These are phyloP conservation scores for Kingdonia uniflora DNA, from an alignment of 164 flowering plant genomes.

Conservation along the genomic window DNA sequence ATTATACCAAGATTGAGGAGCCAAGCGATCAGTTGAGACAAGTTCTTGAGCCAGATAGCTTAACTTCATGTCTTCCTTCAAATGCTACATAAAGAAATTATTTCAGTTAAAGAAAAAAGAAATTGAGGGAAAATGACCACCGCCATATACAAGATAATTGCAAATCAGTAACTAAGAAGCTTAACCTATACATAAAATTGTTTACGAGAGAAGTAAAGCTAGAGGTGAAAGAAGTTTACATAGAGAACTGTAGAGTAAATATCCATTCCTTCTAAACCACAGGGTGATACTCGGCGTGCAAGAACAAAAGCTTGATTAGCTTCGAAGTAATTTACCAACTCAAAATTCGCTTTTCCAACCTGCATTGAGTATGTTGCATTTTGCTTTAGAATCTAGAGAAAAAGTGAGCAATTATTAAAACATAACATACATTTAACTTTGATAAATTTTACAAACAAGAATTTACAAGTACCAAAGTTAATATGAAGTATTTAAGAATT, in stretches of 20 bases:
- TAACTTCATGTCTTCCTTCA: slow-evolving; percentile 96
- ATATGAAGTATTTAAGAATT: too few relatives aligned
- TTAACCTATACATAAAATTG: background rate
- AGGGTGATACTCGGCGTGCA: slow-evolving; percentile 75
- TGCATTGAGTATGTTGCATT: slow-evolving; percentile 15
- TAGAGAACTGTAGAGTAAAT: slow-evolving; percentile 86
- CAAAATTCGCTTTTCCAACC: slow-evolving; percentile 65
- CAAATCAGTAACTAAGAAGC: background rate
- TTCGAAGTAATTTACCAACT: slow-evolving; percentile 55
- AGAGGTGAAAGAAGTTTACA: slow-evolving; percentile 38
- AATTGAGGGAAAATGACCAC: too few relatives aligned
- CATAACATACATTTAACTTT: too few relatives aligned
- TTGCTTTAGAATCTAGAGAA: too few relatives aligned
- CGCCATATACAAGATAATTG: background rate
- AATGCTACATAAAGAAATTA: slow-evolving; percentile 46
- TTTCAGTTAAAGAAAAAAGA: background rate
- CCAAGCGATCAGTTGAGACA: slow-evolving; percentile 80
- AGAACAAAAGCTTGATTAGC: slow-evolving; percentile 82
- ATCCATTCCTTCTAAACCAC: slow-evolving; percentile 95
- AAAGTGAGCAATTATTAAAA: too few relatives aligned
- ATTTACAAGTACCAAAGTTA: too few relatives aligned
- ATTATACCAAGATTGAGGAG: slow-evolving; percentile 95
- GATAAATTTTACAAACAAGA: too few relatives aligned
- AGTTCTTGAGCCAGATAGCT: slow-evolving; percentile 95
- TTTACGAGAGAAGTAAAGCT: background rate